Evolutionary conservation across 1,139 yeast species (phyloP), one percentile per base, ranked within the genome.

Genomic region (Yamadazyma membranifaciens): DNA sequence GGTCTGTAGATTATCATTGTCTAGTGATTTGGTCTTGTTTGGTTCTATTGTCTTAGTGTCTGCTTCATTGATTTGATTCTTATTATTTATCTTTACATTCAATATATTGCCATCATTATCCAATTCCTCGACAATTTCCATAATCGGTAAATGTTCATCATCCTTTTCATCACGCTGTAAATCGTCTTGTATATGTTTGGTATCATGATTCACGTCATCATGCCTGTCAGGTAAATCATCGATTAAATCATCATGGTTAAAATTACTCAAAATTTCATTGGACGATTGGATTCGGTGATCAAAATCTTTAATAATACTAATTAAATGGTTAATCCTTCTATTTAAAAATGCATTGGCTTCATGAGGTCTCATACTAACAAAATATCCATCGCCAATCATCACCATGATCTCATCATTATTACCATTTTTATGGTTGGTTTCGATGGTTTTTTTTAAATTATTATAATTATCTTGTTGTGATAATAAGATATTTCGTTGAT

Each of bases 61-160:
- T 20, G 20, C n/a, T n/a, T 32, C 17, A 20, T 24, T 20, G 5
- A 12, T n/a, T 10, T 35, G 22, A 10, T 28, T 10, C 26, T 34
- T 31, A 13, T 47, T 39, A 34, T 50, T 50, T 4, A 50, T 33
- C 10, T 44, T 42, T 2, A 41, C 46, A 6, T 33, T 27, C 0
- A 84, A 56, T 1, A 89, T 72, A 47, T 85, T 80, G 0, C 81
- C 96, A 7, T 85, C 81, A 1, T 86, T 95, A 58, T 89, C 96
- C 33, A 91, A 62, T 42, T 85, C 89, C 56, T 91, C 97, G 39
- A 83, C 73, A 16, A 89, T 89, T 43, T 89, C 97, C 82, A 89
- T 81, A 38, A 62, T 56, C 11, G 87, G 88, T 3, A 81, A 57
- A 0, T 72, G 79, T 15, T 69, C 79, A 39, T 68, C 74, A 10